A percentile compares a stretch with the other conserved stretches of the same genome.
Evolutionary conservation across 2,329 filamentous ascomycete species (phyloP).

Genomic region (Penicillium polonicum): DNA sequence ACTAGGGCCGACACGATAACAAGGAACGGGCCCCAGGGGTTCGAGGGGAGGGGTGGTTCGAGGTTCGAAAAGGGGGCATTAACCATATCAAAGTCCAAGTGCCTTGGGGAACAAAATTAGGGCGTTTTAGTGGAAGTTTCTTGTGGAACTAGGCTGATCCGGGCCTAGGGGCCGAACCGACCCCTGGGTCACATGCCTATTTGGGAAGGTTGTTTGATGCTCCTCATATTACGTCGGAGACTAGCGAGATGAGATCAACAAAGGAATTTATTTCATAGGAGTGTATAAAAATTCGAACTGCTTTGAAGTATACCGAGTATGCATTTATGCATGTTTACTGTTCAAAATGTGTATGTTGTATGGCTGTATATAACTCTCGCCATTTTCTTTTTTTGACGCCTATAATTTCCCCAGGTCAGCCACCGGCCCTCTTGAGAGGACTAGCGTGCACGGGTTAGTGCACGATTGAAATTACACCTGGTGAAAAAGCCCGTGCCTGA

Average conservation of each 20-base stretch:
- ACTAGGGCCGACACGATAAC: not conserved
- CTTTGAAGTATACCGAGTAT: not conserved
- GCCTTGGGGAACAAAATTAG: not conserved
- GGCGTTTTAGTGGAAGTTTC: not conserved
- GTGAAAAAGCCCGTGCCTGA: not conserved
- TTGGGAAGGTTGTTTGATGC: constrained; percentile 8
- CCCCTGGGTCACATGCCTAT: constrained; percentile 4
- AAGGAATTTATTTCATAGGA: not conserved
- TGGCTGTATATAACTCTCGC: not conserved
- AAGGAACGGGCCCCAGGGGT: constrained; percentile 19
- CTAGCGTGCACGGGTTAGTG: not conserved
- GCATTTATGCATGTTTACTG: not conserved
- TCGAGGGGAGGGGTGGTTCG: constrained; percentile 2
- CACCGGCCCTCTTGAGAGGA: not conserved
- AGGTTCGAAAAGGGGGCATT: not conserved
- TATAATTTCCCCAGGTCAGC: constrained; percentile 7
- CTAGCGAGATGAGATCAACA: constrained; percentile 10
- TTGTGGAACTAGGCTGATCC: not conserved
- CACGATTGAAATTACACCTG: not conserved
- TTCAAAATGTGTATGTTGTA: too few relatives aligned
- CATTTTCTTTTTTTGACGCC: not conserved
- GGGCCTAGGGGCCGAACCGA: constrained; percentile 6
- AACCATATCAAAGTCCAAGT: not conserved
- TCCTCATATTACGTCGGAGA: constrained; percentile 3
- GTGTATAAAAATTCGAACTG: not conserved